Conservation (phyloP, 2,329 filamentous ascomycete species). For the Reticulascus tulasneorum region DNA sequence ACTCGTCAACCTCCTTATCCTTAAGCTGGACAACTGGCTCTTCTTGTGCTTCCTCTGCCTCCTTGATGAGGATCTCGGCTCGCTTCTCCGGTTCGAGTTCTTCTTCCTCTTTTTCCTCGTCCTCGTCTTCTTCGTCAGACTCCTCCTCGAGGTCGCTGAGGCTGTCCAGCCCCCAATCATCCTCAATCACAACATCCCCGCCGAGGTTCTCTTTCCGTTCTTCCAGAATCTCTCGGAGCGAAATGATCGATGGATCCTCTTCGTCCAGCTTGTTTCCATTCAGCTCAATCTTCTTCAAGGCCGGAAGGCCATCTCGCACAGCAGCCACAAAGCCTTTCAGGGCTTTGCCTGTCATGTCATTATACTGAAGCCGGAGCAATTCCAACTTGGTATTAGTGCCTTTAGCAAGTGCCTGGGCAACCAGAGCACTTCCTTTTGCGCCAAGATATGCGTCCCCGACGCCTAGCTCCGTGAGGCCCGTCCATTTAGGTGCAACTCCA, state of each 20-base stretch:
- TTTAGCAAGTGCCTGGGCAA: slow-evolving; percentile 68
- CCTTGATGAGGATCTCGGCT: slow-evolving; percentile 65
- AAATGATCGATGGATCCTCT: slow-evolving; percentile 69
- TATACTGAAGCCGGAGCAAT: slow-evolving; percentile 82
- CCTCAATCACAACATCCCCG: slow-evolving; percentile 66
- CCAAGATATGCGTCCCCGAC: slow-evolving; percentile 85
- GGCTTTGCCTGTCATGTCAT: slow-evolving; percentile 80
- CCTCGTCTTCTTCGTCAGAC: slow-evolving; percentile 64
- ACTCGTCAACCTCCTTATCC: slow-evolving; percentile 74
- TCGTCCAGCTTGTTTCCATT: slow-evolving; percentile 95
- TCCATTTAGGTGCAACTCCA: slow-evolving; percentile 70
- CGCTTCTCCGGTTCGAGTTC: slow-evolving; percentile 56
- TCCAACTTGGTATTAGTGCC: slow-evolving; percentile 78
- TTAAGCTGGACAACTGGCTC: slow-evolving; percentile 68
- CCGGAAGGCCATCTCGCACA: slow-evolving; percentile 64
- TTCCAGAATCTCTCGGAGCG: slow-evolving; percentile 68
- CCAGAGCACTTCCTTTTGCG: slow-evolving; percentile 68
- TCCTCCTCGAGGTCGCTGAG: slow-evolving; percentile 83
- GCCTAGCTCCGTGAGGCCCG: slow-evolving; percentile 73
- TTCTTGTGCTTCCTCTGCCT: slow-evolving; percentile 68
- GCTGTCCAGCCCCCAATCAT: slow-evolving; percentile 80
- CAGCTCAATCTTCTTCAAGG: slow-evolving; percentile 80
- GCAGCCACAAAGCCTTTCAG: slow-evolving; percentile 69
- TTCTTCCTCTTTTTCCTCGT: slow-evolving; percentile 61
- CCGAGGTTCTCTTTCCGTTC: slow-evolving; percentile 71